Evolutionary conservation across 352 stramenopile genomes (phyloP), one percentile per base, ranked within the genome.

Genomic region (Phytophthora uliginosa): DNA sequence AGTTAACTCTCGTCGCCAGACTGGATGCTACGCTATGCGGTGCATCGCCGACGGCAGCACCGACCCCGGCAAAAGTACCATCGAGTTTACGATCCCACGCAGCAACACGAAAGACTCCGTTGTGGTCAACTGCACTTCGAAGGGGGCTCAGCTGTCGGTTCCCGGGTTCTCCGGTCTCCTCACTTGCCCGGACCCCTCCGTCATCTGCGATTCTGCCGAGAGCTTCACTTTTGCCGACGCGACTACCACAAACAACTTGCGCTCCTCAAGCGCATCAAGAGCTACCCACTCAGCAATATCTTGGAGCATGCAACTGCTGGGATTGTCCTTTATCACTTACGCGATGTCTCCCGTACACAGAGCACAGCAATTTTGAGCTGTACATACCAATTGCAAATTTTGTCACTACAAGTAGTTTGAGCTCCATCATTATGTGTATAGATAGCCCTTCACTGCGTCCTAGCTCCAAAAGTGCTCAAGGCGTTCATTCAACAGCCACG

Each of bases 1-100:
- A 34, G 83, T 94, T 24, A 90, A 77, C 28, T 45, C 60, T 2
- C 77, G 84, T 4, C 85, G 89, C 3, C 77, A 93, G 62, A 95
- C 85, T 2, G 89, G 89, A 20, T 96, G 87, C 74, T 96, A 96
- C 65, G 73, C 75, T 15, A 92, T 92, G 83, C 74, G 74, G n/a
- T 96, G 89, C 66, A 62, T 81, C 26, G 53, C 57, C 6, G 80
- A 80, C 18, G 63, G 52, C 13, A 66, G 13, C 40, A 40, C 48
- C 8, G 34, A 59, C 50, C 47, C n/a, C 12, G 65, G 50, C 26
- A 68, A 78, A 45, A 66, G 26, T 28, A 74, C 63, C 7, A 63
- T 96, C 12, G 77, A 89, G 40, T 69, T 93, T 31, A 77, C 69
- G 3, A 77, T 96, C 63, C 76, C 84, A 24, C 67, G 57, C 13